phyloP scores from a whole-genome alignment of 2,329 filamentous ascomycete genomes.

The Penicillium sp. region DNA sequence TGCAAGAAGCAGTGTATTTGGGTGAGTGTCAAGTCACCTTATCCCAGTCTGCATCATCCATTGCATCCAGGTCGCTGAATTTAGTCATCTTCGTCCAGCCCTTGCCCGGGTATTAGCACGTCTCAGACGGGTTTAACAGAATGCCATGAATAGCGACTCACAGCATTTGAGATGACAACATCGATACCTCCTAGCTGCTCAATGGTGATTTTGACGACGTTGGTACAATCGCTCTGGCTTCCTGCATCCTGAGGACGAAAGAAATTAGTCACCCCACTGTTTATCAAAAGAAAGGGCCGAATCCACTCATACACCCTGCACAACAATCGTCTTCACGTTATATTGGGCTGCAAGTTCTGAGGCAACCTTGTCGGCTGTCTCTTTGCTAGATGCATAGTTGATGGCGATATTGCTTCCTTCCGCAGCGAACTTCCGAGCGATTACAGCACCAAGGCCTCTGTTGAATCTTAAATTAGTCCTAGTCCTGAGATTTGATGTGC shows the following conservation, averaged over 20 bases:
- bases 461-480: constrained; percentile 13
- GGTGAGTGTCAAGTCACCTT: constrained; percentile 51
- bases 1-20: neutral
- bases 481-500: neutral
- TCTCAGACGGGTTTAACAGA: neutral
- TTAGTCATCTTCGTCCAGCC: constrained; percentile 65
- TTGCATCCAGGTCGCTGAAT: constrained; percentile 61
- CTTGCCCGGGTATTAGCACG: constrained; percentile 39
- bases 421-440: constrained; percentile 68
- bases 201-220: constrained; percentile 58
- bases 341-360: constrained; percentile 58
- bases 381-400: constrained; percentile 69
- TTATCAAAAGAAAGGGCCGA: neutral
- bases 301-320: constrained; percentile 60
- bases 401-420: constrained; percentile 71
- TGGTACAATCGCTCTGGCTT: constrained; percentile 60
- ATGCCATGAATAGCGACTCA: constrained; percentile 42
- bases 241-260: constrained; percentile 59
- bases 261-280: neutral
- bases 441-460: constrained; percentile 72
- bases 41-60: constrained; percentile 66
- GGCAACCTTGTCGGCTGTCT: constrained; percentile 63
- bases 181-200: constrained; percentile 58
- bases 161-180: constrained; percentile 75
- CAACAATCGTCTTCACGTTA: constrained; percentile 55